A percentile compares a stretch with the other conserved stretches of the same genome.
These are phyloP conservation scores for Penicillium olsonii DNA, from an alignment of 2,329 filamentous ascomycete species.

Conservation along the genomic window DNA sequence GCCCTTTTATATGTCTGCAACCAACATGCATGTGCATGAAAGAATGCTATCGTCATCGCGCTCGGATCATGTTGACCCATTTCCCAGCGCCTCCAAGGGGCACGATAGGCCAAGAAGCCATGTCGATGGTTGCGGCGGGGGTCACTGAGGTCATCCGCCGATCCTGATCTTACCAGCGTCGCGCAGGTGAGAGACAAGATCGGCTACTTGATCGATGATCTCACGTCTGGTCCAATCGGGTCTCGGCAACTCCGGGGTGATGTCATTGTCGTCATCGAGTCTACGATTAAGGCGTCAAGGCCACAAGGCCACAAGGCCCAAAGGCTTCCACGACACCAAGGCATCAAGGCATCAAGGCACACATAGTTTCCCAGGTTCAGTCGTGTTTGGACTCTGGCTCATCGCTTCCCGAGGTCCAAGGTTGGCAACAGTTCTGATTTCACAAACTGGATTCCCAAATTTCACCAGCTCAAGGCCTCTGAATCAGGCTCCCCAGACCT, in stretches of 20 bases:
- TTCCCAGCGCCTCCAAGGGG: background rate
- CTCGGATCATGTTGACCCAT: background rate
- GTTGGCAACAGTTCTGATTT: no score
- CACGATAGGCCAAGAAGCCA: background rate
- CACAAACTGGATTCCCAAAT: no score
- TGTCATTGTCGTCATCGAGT: background rate
- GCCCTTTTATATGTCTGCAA: conserved; percentile 2
- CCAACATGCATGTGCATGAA: background rate
- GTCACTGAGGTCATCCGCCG: conserved; percentile 6
- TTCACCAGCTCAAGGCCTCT: no score
- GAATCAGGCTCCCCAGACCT: no score
- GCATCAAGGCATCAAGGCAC: background rate
- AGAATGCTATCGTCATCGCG: conserved; percentile 4
- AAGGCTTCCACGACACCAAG: background rate
- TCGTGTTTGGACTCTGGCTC: no score
- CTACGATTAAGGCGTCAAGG: background rate
- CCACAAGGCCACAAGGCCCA: background rate
- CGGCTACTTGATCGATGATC: no score
- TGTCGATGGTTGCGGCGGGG: background rate
- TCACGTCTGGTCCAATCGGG: no score
- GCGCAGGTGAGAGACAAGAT: background rate
- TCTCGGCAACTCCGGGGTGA: background rate
- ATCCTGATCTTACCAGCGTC: background rate
- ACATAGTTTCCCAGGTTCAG: no score
- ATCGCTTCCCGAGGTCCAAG: no score